A percentile compares a stretch with the other conserved stretches of the same genome.
These are phyloP conservation scores for Diphasiastrum complanatum DNA, from an alignment of 83 land plant species.

Conservation along the genomic window DNA sequence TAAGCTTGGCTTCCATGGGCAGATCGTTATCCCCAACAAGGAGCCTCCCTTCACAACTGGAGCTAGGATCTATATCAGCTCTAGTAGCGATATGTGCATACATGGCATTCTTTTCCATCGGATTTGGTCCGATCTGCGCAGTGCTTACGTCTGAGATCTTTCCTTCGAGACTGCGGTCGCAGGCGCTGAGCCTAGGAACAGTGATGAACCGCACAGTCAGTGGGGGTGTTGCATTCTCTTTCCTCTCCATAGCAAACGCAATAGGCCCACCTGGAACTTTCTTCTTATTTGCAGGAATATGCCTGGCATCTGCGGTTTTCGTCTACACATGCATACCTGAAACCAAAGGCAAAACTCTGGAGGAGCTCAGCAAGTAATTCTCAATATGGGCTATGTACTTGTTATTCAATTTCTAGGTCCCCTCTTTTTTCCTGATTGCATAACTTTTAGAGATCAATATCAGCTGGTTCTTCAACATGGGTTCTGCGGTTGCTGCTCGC, in stretches of 20 bases:
- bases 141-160: constrained; percentile 67
- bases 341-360: constrained; percentile 62
- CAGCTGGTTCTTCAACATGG: too few relatives aligned
- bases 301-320: constrained; percentile 33
- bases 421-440: too few relatives aligned
- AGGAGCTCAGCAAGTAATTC: constrained; percentile 44
- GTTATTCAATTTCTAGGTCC: too few relatives aligned
- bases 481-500: too few relatives aligned
- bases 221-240: constrained; percentile 55
- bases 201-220: constrained; percentile 56
- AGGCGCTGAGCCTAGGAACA: constrained; percentile 51
- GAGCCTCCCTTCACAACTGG: too few relatives aligned
- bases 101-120: too few relatives aligned
- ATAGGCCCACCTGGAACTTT: constrained; percentile 56
- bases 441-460: too few relatives aligned
- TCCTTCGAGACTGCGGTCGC: constrained; percentile 58
- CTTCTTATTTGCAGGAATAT: constrained; percentile 39
- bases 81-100: too few relatives aligned
- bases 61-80: too few relatives aligned
- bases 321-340: constrained; percentile 55
- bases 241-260: constrained; percentile 40
- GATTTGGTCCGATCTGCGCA: constrained; percentile 52
- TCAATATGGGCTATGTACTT: too few relatives aligned
- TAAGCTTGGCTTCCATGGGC: too few relatives aligned
- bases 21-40: too few relatives aligned